A percentile compares a stretch with the other conserved stretches of the same genome.
Evolutionary conservation across 805 yeast genomes (phyloP).

Genomic region (Candida endomychidarum): DNA sequence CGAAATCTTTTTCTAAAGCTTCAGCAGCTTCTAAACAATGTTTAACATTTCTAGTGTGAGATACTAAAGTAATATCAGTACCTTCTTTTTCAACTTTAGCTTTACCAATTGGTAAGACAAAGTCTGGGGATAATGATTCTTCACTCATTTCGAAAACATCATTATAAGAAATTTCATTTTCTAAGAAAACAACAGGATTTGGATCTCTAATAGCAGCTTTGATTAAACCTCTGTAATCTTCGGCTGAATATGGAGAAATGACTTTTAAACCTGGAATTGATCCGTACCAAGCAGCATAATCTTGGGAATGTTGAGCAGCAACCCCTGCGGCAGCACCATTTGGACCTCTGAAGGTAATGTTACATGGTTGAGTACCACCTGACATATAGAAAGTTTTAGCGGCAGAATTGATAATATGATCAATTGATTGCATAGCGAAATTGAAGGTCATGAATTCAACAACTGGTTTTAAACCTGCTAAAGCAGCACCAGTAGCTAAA

Average conservation of each 20-base stretch:
- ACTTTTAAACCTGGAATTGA: conserved; percentile 98
- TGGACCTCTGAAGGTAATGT: conserved; percentile 98
- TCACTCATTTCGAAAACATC: conserved; percentile 86
- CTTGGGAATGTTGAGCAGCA: conserved; percentile 99
- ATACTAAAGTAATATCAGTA: conserved; percentile 81
- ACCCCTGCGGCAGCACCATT: conserved; percentile 99
- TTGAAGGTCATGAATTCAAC: conserved; percentile 99
- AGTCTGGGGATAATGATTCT: conserved; percentile 86
- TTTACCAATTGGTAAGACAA: conserved; percentile 87
- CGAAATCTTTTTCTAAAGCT: conserved; percentile 75
- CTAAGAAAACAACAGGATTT: conserved; percentile 93
- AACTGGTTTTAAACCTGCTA: conserved; percentile 93
- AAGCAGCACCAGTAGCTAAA: conserved; percentile 92
- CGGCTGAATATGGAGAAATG: conserved; percentile 90
- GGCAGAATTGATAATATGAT: conserved; percentile 96
- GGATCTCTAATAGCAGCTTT: conserved; percentile 99
- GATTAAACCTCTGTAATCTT: conserved; percentile 91
- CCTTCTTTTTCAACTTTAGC: conserved; percentile 96
- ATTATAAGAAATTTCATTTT: conserved; percentile 93
- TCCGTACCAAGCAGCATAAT: conserved; percentile 97
- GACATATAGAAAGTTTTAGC: conserved; percentile 99
- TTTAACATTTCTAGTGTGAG: conserved; percentile 89
- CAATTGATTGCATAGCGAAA: conserved; percentile 99
- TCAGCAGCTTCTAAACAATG: conserved; percentile 91
- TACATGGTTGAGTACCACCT: conserved; percentile 98